Evolutionary conservation across 257 asterid species (phyloP).

Genomic region (Galeopsis tetrahit): DNA sequence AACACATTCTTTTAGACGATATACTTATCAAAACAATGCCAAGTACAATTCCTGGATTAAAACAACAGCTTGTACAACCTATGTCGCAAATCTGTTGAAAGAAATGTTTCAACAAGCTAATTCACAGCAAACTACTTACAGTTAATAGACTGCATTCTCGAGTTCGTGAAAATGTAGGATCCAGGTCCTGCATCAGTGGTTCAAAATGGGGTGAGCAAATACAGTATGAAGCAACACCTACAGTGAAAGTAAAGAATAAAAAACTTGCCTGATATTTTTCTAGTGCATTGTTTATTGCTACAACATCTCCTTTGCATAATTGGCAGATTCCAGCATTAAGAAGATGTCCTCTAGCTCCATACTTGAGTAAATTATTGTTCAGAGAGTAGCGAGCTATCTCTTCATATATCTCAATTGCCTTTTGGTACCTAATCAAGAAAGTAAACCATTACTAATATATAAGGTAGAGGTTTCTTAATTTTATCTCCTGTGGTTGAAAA

Average conservation of each 20-base stretch:
- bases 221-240: slow-evolving; percentile 7
- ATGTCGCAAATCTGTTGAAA: neutral
- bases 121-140: slow-evolving; percentile 37
- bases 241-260: neutral
- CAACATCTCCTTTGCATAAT: slow-evolving; percentile 47
- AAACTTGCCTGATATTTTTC: slow-evolving; percentile 49
- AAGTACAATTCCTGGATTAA: neutral
- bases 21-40: slow-evolving; percentile 7
- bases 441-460: neutral
- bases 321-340: slow-evolving; percentile 53
- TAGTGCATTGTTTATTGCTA: slow-evolving; percentile 46
- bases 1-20: slow-evolving; percentile 3
- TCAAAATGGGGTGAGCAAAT: slow-evolving; percentile 17
- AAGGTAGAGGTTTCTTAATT: neutral
- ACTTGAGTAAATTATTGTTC: slow-evolving; percentile 44
- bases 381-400: slow-evolving; percentile 44
- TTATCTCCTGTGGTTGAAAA: neutral
- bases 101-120: slow-evolving; percentile 16
- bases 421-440: slow-evolving; percentile 40
- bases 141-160: slow-evolving; percentile 45
- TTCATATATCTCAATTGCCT: slow-evolving; percentile 42
- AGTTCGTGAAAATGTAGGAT: slow-evolving; percentile 53
- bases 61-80: slow-evolving; percentile 11
- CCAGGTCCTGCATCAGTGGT: slow-evolving; percentile 43
- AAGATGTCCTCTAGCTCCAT: slow-evolving; percentile 50